Evolutionary conservation across 305 asterid species (phyloP), one percentile per base, ranked within the genome.

Genomic region (Fraxinus sp.): DNA sequence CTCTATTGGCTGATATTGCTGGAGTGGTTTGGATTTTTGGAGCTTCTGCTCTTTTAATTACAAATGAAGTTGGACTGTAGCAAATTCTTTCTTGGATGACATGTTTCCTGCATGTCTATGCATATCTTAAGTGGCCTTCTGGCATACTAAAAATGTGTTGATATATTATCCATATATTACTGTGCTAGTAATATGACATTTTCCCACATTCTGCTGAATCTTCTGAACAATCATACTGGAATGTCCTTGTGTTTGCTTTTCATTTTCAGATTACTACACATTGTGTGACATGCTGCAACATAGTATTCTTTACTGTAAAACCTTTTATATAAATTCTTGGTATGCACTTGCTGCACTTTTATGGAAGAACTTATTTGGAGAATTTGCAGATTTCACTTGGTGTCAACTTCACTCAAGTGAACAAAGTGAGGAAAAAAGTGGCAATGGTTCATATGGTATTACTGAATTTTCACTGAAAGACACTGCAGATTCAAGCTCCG

Each of bases 381-480:
- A 68, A 79, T 85, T 86, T 66, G 24, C 88, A 91, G 97, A 95
- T 86, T 85, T 86, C 86, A 77, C 76, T 73, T 78, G 89, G 88
- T 86, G 86, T 83, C 89, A 88, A 55, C 83, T 28, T 88, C 84
- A 76, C 13, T 35, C 78, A 46, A 92, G 85, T 78, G 96, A 88
- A 77, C 86, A 76, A 79, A 59, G 49, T 28, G 89, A 88, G 80
- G 90, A 83, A 85, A 86, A 77, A 85, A 79, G 82, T 41, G 83
- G 78, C 1, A 89, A 83, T 77, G 80, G 79, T 78, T 74, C 81
- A 41, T 70, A 68, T 73, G 72, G 83, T 80, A 85, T 41, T 85
- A 79, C 90, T 62, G 93, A 90, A 22, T 78, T 88, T 83, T 79
- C 84, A 64, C 71, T 36, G 11, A 83, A 79, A 78, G 93, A 88